These are phyloP conservation scores for Solanum hybrid DNA, from an alignment of 305 asterid genomes.

Conservation along the genomic window DNA sequence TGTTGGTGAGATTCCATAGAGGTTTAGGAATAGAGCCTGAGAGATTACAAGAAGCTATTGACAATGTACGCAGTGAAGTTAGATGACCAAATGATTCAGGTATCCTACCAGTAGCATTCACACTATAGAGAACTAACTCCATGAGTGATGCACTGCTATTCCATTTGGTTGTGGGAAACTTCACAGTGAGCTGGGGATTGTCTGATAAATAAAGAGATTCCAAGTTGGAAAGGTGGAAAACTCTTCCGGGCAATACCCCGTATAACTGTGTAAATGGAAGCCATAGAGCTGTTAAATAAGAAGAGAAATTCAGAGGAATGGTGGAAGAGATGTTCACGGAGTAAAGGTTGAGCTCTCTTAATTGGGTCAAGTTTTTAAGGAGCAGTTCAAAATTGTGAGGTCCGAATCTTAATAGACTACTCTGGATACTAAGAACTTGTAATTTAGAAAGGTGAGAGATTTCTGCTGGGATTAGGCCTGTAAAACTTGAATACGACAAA, in stretches of 20 bases:
- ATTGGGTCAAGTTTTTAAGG: background rate
- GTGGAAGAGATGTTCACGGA: background rate
- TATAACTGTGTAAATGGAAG: accelerated
- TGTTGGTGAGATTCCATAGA: no score
- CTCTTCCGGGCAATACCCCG: background rate
- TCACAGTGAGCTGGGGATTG: background rate
- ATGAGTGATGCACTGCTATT: background rate
- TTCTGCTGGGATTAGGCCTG: background rate
- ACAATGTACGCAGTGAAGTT: no score
- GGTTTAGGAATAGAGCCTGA: no score
- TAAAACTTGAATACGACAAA: background rate
- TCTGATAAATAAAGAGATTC: background rate
- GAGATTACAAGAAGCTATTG: no score
- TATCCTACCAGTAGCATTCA: no score
- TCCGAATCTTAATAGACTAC: accelerated
- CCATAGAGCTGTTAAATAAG: accelerated
- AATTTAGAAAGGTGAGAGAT: background rate
- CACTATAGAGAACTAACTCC: background rate
- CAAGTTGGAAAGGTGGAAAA: conserved; percentile 4
- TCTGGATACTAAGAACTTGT: background rate
- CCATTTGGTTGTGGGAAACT: background rate
- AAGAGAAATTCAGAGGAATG: background rate
- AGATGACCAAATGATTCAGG: no score
- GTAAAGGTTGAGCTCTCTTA: background rate
- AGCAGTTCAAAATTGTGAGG: background rate